Base-by-base conservation (phyloP, 1,284 basidiomycete species). In the Cutaneotrichosporon cyanovorans region DNA sequence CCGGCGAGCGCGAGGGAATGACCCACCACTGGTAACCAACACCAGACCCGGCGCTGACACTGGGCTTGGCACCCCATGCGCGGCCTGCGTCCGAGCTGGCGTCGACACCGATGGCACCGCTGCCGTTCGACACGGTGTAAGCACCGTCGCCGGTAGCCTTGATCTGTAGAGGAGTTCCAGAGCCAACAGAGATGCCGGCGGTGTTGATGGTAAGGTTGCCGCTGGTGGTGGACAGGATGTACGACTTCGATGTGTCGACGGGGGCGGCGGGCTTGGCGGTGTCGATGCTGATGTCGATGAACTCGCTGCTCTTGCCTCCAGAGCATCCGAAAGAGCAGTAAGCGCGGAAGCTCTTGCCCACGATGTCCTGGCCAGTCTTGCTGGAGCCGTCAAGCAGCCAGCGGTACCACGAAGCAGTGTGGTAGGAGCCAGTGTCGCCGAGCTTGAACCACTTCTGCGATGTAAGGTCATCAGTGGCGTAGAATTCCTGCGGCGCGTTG, bases 261-360 rank as follows among this genome's bases (percentile, higher is more conserved):
- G 37, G n/a, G n/a, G n/a, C 25, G 10, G 19, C 19, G 15, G 30
- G 30, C 8, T 19, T 5, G 6, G 42, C 11, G 12, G n/a, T 22
- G 22, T 46, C 25, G 25, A 50, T 32, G 4, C 39, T 20, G 32
- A 53, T n/a, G 32, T 46, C 39, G 42, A 50, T 34, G 23, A 46
- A 53, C 45, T 53, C 51, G 30, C 15, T 15, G 22, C 11, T 30
- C n/a, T 28, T 21, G 37, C 42, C 42, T 14, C 23, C 39, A n/a
- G 38, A 40, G 42, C 51, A 53, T 15, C 44, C 44, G 25, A 45
- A 47, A 4, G 47, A 50, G 45, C 47, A 53, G 48, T 53, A 50
- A 0, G 41, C 31, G 14, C 47, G 33, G 36, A 49, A 50, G n/a
- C 23, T 5, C 10, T 30, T 28, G 19, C 51, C 51, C n/a, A 46